Evolutionary conservation across 345 rosid species (phyloP).

Genomic region (Brassica rapa): DNA sequence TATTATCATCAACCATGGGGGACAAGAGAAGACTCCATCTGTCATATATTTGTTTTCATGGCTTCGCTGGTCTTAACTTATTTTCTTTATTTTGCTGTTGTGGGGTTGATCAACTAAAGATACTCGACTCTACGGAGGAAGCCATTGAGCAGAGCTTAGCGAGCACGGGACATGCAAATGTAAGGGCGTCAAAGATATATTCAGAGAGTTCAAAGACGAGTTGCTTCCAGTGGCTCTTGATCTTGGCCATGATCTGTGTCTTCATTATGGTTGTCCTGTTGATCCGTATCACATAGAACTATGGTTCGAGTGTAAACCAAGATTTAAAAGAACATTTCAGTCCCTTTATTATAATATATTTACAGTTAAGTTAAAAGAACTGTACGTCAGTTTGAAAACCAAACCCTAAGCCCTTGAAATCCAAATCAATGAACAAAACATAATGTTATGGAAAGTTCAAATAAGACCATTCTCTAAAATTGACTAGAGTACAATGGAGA

Average conservation of each 20-base stretch:
- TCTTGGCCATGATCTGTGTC: conserved; percentile 67
- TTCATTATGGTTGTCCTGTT: conserved; percentile 86
- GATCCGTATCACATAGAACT: conserved; percentile 66
- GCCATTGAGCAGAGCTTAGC: conserved; percentile 94
- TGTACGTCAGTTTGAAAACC: neutral
- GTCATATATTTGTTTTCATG: neutral
- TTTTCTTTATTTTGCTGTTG: neutral
- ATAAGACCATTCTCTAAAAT: conserved; percentile 36
- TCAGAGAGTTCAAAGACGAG: conserved; percentile 75
- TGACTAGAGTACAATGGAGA: conserved; percentile 74
- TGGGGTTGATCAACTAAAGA: conserved; percentile 40
- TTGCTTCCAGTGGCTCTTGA: conserved; percentile 80
- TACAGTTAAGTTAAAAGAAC: neutral
- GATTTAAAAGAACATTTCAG: neutral
- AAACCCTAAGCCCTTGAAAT: neutral
- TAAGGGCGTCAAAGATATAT: conserved; percentile 60
- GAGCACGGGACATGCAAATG: conserved; percentile 72
- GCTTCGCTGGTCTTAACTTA: neutral
- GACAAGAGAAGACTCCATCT: neutral
- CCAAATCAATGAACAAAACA: neutral
- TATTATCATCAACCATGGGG: neutral
- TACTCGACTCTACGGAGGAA: conserved; percentile 82
- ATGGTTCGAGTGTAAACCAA: neutral
- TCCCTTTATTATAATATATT: neutral
- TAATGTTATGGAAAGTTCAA: neutral